Evolutionary conservation across 352 stramenopile species (phyloP), one percentile per base, ranked within the genome.

Genomic region (Blastocystis sp.): DNA sequence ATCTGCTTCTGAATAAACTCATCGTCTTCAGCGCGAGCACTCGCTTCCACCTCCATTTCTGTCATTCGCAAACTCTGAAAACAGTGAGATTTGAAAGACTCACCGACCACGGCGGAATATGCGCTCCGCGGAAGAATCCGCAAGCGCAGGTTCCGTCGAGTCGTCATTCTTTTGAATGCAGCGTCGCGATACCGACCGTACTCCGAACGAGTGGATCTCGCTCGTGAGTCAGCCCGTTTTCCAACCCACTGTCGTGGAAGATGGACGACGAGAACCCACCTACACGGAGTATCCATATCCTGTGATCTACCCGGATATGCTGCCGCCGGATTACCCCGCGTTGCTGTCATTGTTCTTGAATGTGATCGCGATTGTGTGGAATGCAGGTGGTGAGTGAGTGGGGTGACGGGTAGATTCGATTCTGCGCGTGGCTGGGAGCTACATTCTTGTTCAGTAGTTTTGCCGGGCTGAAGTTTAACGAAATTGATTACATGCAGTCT

Each of bases 331-430:
- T 27, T 81, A 81, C 27, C 69, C 44, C n/a, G 69, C 69, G 32
- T 63, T 81, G 61, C 69, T 81, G 16, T 81, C 69, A 34, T 51
- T 81, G 53, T 51, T 81, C 24, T 65, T 81, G 53, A 81, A 51
- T 38, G 51, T 81, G 4, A 34, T 81, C 40, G 9, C 42, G 21
- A 81, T 81, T 64, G 53, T 48, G 4, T 81, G 69, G 69, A 48
- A 34, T 81, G 69, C 63, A 42, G 18, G 32, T 81, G 4, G 7
- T 4, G 18, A 29, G 8, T 49, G 16, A 18, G 8, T 34, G 1
- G 24, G 21, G 29, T 81, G 29, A 81, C 34, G 9, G 4, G 32
- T 46, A 81, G 69, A 54, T 36, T 4, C 27, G 18, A 7, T 81
- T 81, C 40, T 61, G 24, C 29, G 8, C 69, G 8, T 81, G 69